Conservation (phyloP, 306 rosid species). For the Mucuna pruriens region DNA sequence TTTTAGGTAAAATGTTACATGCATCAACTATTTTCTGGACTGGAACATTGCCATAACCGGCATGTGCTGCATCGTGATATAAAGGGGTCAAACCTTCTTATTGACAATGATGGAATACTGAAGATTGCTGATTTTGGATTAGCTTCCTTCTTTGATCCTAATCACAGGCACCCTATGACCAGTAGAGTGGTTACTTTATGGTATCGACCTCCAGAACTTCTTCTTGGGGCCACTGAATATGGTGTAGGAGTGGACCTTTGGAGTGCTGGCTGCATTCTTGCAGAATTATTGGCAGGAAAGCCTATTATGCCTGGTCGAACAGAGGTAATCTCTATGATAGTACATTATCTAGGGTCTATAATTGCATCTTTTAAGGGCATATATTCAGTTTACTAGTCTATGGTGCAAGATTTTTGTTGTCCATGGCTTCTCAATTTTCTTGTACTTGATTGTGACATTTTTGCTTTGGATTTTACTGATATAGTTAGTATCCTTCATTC, state of each 20-base stretch:
- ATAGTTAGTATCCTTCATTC: conserved; percentile 3
- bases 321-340: conserved; percentile 48
- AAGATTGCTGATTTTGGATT: conserved; percentile 59
- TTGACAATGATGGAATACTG: conserved; percentile 51
- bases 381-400: conserved; percentile 28
- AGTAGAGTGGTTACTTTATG: conserved; percentile 59
- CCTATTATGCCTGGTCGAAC: conserved; percentile 66
- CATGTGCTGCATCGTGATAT: conserved; percentile 61
- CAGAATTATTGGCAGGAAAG: conserved; percentile 58
- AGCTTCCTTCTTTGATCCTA: conserved; percentile 54
- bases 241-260: conserved; percentile 56
- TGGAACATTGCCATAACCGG: conserved; percentile 59
- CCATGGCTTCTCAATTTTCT: conserved; percentile 28
- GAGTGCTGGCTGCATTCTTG: conserved; percentile 64
- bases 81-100: conserved; percentile 58
- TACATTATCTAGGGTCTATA: conserved; percentile 25
- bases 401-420: conserved; percentile 38
- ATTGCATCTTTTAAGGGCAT: conserved; percentile 12
- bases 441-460: conserved; percentile 26
- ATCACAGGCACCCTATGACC: conserved; percentile 56
- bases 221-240: conserved; percentile 60
- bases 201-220: conserved; percentile 60
- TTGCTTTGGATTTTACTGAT: conserved; percentile 39
- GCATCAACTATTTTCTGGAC: conserved; percentile 54
- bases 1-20: conserved; percentile 58